phyloP scores from a whole-genome alignment of 768 basidiomycete species.

The Boletus patriciae region DNA sequence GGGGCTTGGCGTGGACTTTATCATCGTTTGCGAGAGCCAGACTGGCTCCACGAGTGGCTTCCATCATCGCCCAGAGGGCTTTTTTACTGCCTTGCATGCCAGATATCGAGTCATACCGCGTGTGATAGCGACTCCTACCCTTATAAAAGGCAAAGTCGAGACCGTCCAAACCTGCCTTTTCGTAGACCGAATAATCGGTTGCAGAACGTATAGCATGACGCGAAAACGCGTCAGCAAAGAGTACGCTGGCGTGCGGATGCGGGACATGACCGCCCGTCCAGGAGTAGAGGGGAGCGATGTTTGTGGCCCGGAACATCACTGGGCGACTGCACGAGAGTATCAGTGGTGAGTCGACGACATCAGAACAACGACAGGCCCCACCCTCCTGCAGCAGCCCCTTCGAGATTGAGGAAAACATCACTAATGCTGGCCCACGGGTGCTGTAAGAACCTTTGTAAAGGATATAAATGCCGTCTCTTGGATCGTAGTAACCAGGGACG shows the following conservation, averaged over 20 bases:
- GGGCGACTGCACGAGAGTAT: slow-evolving; percentile 53
- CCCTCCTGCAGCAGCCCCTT: slow-evolving; percentile 81
- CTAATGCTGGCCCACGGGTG: slow-evolving; percentile 74
- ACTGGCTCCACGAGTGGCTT: slow-evolving; percentile 57
- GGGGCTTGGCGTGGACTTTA: slow-evolving; percentile 27
- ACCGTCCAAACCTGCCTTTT: slow-evolving; percentile 57
- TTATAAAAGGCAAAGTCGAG: slow-evolving; percentile 80
- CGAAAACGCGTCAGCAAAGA: slow-evolving; percentile 69
- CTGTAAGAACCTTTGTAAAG: slow-evolving; percentile 53
- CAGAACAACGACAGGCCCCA: slow-evolving; percentile 30
- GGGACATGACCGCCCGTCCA: slow-evolving; percentile 48
- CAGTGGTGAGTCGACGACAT: background rate
- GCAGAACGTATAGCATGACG: slow-evolving; percentile 62
- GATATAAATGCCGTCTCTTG: background rate
- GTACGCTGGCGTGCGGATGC: slow-evolving; percentile 71
- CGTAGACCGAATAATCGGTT: slow-evolving; percentile 76
- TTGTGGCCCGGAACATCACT: slow-evolving; percentile 71
- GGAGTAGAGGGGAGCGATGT: slow-evolving; percentile 52
- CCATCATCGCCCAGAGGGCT: slow-evolving; percentile 80
- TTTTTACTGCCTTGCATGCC: slow-evolving; percentile 53
- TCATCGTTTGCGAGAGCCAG: slow-evolving; percentile 51
- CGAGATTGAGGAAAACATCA: slow-evolving; percentile 74
- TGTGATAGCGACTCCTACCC: slow-evolving; percentile 75
- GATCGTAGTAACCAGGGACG: slow-evolving; percentile 13
- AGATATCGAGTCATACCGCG: slow-evolving; percentile 66